phyloP scores from a whole-genome alignment of 2,329 filamentous ascomycete genomes.

The Fusarium abutilonis region DNA sequence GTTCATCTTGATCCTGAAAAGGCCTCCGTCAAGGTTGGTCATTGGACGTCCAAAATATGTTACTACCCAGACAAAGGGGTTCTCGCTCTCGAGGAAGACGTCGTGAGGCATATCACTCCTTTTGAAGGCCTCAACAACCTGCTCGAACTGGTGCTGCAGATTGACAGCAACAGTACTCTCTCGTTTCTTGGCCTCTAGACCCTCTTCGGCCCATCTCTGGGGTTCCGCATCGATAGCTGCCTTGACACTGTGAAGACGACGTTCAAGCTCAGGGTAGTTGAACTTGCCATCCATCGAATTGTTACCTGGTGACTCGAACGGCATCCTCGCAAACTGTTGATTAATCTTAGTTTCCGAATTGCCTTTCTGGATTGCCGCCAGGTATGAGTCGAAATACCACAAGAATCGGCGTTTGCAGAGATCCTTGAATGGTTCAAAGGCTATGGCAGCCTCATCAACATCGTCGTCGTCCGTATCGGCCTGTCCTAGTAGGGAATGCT shows the following conservation, averaged over 20 bases:
- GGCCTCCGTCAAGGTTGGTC: conserved; percentile 91
- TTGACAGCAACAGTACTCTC: conserved; percentile 83
- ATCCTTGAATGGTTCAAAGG: conserved; percentile 89
- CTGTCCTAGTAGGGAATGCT: conserved; percentile 38
- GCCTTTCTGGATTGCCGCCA: conserved; percentile 74
- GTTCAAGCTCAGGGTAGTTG: conserved; percentile 78
- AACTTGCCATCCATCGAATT: conserved; percentile 91
- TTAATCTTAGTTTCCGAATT: conserved; percentile 70
- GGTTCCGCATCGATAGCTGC: conserved; percentile 77
- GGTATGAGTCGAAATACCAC: conserved; percentile 94
- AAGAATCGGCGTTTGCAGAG: conserved; percentile 90
- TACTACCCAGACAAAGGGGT: conserved; percentile 89
- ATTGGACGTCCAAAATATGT: conserved; percentile 92
- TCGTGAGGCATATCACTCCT: conserved; percentile 76
- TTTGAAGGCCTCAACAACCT: conserved; percentile 80
- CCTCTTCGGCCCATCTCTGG: conserved; percentile 74
- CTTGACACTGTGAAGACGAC: conserved; percentile 75
- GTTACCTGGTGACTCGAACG: conserved; percentile 75
- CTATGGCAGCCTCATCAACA: conserved; percentile 63
- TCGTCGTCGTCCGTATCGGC: conserved; percentile 59
- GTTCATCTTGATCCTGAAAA: conserved; percentile 82
- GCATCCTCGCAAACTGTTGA: conserved; percentile 78
- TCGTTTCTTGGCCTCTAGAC: conserved; percentile 67
- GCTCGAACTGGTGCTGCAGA: conserved; percentile 84
- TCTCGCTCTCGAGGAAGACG: conserved; percentile 78